Evolutionary conservation across 768 basidiomycete species (phyloP).

Genomic region (Collybia mongolica): DNA sequence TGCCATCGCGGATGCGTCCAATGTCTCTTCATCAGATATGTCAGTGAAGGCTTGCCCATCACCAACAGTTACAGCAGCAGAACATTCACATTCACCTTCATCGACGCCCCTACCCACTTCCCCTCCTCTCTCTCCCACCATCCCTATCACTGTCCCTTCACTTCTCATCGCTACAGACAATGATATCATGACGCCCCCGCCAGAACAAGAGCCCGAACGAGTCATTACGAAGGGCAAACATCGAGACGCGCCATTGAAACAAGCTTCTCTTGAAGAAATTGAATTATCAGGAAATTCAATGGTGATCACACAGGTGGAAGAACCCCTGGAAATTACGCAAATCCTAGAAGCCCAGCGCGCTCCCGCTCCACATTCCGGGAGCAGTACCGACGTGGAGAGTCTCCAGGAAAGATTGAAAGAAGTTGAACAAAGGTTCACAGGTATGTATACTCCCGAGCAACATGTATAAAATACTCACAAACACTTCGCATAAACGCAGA

Average conservation of each 20-base stretch:
- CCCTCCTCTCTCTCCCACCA: slow-evolving; percentile 22
- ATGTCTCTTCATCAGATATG: slow-evolving; percentile 34
- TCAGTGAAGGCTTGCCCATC: slow-evolving; percentile 44
- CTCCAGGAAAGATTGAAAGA: slow-evolving; percentile 66
- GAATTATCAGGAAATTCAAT: background rate
- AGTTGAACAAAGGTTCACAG: slow-evolving; percentile 77
- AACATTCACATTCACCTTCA: slow-evolving; percentile 39
- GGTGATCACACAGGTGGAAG: too few relatives aligned
- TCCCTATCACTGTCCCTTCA: slow-evolving; percentile 3
- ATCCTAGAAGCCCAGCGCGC: background rate
- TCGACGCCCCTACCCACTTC: slow-evolving; percentile 44
- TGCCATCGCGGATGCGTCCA: slow-evolving; percentile 54
- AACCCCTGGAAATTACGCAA: background rate
- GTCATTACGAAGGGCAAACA: background rate
- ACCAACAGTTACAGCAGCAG: slow-evolving; percentile 16
- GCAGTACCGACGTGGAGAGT: slow-evolving; percentile 43
- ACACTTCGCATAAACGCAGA: slow-evolving; percentile 41
- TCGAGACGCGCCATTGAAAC: too few relatives aligned
- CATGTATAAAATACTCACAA: background rate
- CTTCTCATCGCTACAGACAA: background rate
- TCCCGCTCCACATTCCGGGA: background rate
- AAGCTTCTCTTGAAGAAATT: too few relatives aligned
- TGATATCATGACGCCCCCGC: background rate
- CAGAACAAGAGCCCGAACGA: background rate
- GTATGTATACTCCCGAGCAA: slow-evolving; percentile 30